Percentiles rank a stretch among this genome's conserved stretches.
Evolutionary conservation across 116 monocot species (phyloP).

Genomic region (Dioscorea cayenensis): DNA sequence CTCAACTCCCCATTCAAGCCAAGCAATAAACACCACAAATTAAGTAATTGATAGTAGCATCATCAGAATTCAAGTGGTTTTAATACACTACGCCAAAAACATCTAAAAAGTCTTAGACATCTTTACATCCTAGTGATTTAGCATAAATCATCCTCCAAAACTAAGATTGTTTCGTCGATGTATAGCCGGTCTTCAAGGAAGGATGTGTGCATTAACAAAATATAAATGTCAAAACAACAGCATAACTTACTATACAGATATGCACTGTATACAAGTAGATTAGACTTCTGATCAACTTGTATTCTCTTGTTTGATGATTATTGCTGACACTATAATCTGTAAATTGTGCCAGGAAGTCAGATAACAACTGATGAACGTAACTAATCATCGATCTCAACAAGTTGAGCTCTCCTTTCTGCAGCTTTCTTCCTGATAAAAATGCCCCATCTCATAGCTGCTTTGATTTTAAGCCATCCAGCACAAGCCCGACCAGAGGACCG

Average conservation of each 20-base stretch:
- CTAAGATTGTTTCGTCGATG: too few relatives aligned
- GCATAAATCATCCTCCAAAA: too few relatives aligned
- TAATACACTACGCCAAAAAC: too few relatives aligned
- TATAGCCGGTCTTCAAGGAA: background rate
- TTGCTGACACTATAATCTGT: background rate
- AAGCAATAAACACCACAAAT: too few relatives aligned
- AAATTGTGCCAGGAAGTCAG: background rate
- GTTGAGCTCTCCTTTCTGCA: conserved; percentile 74
- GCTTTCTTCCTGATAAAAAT: conserved; percentile 90
- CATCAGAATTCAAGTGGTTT: too few relatives aligned
- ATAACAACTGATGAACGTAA: background rate
- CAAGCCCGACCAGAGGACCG: conserved; percentile 66
- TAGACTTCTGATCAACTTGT: background rate
- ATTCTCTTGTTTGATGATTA: too few relatives aligned
- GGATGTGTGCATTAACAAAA: background rate
- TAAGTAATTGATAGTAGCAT: too few relatives aligned
- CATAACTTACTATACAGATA: background rate
- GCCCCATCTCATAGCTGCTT: conserved; percentile 97
- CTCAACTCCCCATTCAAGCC: too few relatives aligned
- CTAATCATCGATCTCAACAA: conserved; percentile 77
- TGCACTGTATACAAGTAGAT: background rate
- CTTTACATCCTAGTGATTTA: too few relatives aligned
- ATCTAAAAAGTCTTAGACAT: too few relatives aligned
- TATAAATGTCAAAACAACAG: background rate
- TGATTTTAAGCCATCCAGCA: conserved; percentile 94